These are phyloP conservation scores for Trichoderma gamsii DNA, from an alignment of 495 filamentous ascomycete genomes.

Conservation along the genomic window DNA sequence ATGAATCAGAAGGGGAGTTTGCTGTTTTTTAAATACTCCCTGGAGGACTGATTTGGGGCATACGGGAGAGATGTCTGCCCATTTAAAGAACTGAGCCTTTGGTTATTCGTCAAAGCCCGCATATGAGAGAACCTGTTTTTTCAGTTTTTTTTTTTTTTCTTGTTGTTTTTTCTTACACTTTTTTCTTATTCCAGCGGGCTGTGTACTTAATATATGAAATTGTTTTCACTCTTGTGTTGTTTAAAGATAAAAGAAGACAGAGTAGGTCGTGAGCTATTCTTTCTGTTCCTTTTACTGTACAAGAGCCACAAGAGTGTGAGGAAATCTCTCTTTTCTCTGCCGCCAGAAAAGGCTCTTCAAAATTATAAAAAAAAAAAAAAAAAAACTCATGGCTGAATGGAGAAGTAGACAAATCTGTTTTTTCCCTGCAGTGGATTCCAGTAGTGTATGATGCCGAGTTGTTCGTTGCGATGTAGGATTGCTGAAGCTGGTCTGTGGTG, in stretches of 20 bases:
- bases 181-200: slow-evolving; percentile 3
- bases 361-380: too few relatives aligned
- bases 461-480: too few relatives aligned
- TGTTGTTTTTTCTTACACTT: not conserved
- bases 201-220: slow-evolving; percentile 12
- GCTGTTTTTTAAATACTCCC: not conserved
- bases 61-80: not conserved
- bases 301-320: not conserved
- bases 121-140: not conserved
- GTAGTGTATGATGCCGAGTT: too few relatives aligned
- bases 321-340: too few relatives aligned
- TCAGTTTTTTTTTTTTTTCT: not conserved
- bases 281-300: not conserved
- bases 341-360: too few relatives aligned
- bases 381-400: too few relatives aligned
- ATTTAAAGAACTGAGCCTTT: not conserved
- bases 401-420: too few relatives aligned
- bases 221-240: not conserved
- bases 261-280: not conserved
- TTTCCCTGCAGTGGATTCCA: too few relatives aligned
- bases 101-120: not conserved
- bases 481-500: too few relatives aligned
- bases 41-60: not conserved
- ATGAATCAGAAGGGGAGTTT: too few relatives aligned
- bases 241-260: not conserved